phyloP scores from a whole-genome alignment of 352 stramenopile species.

The Pythium aristosporum region DNA sequence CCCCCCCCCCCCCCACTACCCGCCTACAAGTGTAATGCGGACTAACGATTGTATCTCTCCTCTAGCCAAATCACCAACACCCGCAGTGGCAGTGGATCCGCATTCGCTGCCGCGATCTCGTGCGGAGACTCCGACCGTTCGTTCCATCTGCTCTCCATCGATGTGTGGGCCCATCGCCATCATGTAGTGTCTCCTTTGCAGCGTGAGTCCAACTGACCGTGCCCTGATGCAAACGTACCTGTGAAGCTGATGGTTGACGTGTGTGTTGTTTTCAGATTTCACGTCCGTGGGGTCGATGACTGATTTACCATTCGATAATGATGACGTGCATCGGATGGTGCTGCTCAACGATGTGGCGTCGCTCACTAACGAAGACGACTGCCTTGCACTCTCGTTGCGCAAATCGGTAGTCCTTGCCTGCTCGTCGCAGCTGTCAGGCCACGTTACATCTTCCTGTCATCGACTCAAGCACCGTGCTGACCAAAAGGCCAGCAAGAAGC shows the following conservation, averaged over 20 bases:
- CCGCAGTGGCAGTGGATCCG: neutral
- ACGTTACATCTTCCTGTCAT: conserved; percentile 19
- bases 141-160: conserved; percentile 55
- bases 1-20: neutral
- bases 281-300: conserved; percentile 8
- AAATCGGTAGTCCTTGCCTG: conserved; percentile 16
- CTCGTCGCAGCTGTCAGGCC: neutral
- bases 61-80: neutral
- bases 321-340: neutral
- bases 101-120: conserved; percentile 21
- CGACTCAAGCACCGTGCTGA: conserved; percentile 22
- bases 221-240: neutral
- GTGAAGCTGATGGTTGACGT: neutral
- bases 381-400: conserved; percentile 6
- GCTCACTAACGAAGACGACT: neutral
- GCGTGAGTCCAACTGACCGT: conserved; percentile 10
- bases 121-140: conserved; percentile 46
- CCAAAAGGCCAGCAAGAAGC: conserved; percentile 35
- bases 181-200: conserved; percentile 12
- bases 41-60: neutral
- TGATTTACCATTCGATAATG: neutral
- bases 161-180: neutral
- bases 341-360: conserved; percentile 12
- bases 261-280: conserved; percentile 15
- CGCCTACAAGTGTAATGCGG: no score